These are phyloP conservation scores for Leccinellum rugosiceps DNA, from an alignment of 768 basidiomycete species.

Conservation along the genomic window DNA sequence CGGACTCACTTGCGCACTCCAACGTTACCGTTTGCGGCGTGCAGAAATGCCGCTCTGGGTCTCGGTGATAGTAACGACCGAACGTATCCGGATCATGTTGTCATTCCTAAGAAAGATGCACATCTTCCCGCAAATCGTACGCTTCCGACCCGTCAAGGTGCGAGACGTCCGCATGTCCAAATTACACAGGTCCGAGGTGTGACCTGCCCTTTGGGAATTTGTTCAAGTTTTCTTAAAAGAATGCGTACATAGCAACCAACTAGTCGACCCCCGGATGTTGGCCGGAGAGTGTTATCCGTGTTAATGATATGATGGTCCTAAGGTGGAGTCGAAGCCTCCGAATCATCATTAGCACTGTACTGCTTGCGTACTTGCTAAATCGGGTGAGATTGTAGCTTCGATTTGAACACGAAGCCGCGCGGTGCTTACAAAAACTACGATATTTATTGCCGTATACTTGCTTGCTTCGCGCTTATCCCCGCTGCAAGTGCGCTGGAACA, in stretches of 20 bases:
- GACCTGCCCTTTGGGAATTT: neutral
- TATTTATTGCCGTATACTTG: neutral
- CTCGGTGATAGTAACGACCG: constrained; percentile 79
- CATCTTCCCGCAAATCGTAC: constrained; percentile 13
- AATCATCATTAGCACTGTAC: no score
- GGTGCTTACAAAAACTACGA: neutral
- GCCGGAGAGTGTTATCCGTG: no score
- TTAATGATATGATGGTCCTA: no score
- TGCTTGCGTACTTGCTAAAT: no score
- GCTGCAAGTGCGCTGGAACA: neutral
- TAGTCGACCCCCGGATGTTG: no score
- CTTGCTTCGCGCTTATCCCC: neutral
- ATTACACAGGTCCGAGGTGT: constrained; percentile 64
- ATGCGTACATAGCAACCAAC: no score
- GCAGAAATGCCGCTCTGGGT: constrained; percentile 86
- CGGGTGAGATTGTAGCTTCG: neutral
- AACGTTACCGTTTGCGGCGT: neutral
- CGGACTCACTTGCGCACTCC: no score
- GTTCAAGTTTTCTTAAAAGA: no score
- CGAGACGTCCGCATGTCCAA: constrained; percentile 77
- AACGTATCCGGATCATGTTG: constrained; percentile 71
- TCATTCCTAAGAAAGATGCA: constrained; percentile 34
- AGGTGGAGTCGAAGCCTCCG: no score
- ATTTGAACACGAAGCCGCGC: neutral
- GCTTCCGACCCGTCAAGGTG: constrained; percentile 59